A percentile compares a stretch with the other conserved stretches of the same genome.
Evolutionary conservation across 352 stramenopile genomes (phyloP).

Genomic region (Phytophthora ohioensis): DNA sequence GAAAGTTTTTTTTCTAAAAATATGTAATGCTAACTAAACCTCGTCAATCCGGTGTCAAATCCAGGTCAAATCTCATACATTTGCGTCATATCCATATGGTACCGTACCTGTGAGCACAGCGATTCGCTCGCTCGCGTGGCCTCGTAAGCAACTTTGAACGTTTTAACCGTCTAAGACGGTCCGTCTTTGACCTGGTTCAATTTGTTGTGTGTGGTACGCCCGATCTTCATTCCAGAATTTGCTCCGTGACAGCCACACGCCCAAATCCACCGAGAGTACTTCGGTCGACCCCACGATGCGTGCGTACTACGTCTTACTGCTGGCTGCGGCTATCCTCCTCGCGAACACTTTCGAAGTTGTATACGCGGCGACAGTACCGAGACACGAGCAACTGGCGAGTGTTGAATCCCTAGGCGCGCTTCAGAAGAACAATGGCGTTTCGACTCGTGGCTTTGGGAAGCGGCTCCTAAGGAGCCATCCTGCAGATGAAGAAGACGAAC

Average conservation of each 20-base stretch:
- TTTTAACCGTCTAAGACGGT: too few relatives aligned
- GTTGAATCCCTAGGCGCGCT: background rate
- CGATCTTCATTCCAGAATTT: conserved; percentile 10
- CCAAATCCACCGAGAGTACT: background rate
- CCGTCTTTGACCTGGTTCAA: background rate
- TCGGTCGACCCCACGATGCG: background rate
- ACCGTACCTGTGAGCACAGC: too few relatives aligned
- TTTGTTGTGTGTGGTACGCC: background rate
- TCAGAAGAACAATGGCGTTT: background rate
- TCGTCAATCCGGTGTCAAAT: too few relatives aligned
- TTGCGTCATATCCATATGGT: too few relatives aligned
- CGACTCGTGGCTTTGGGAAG: background rate
- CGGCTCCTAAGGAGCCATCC: background rate
- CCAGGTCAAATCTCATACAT: too few relatives aligned
- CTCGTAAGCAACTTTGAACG: too few relatives aligned
- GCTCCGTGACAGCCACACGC: background rate
- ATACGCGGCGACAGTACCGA: background rate
- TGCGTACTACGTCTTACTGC: background rate
- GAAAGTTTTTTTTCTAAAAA: too few relatives aligned
- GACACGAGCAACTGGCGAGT: background rate
- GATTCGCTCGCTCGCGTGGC: too few relatives aligned
- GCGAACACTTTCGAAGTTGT: background rate
- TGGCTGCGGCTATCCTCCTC: background rate
- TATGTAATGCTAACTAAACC: too few relatives aligned
- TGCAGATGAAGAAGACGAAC: background rate